A percentile compares a stretch with the other conserved stretches of the same genome.
Evolutionary conservation across 2,329 filamentous ascomycete genomes (phyloP).

Genomic region (Chrysoporthe deuterocubensis): DNA sequence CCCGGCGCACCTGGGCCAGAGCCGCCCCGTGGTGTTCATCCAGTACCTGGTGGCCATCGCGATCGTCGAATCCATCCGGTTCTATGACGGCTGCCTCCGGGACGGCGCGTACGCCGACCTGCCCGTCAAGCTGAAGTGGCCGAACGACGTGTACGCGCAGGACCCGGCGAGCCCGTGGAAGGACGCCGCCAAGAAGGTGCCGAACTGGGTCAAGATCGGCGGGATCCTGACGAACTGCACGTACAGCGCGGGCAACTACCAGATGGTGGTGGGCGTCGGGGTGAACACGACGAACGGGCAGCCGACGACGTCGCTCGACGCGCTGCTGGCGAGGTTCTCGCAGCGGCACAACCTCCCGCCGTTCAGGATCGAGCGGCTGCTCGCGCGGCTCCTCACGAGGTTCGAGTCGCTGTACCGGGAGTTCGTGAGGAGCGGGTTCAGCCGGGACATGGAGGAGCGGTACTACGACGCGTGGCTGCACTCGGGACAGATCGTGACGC

Average conservation of each 20-base stretch:
- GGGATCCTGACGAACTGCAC: conserved; percentile 90
- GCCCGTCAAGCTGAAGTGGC: conserved; percentile 92
- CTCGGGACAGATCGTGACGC: conserved; percentile 68
- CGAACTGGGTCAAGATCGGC: conserved; percentile 82
- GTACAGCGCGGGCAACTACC: conserved; percentile 77
- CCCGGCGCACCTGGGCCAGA: conserved; percentile 69
- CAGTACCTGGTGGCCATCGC: conserved; percentile 93
- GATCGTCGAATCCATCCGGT: conserved; percentile 79
- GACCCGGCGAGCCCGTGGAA: conserved; percentile 54
- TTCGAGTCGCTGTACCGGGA: conserved; percentile 78
- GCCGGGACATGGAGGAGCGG: conserved; percentile 68
- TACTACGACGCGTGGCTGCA: conserved; percentile 92
- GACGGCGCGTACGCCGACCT: conserved; percentile 63
- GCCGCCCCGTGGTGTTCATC: conserved; percentile 85
- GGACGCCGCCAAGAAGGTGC: conserved; percentile 33
- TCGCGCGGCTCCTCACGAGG: conserved; percentile 77
- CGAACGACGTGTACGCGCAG: conserved; percentile 83
- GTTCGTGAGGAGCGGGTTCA: conserved; percentile 79
- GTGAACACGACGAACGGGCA: conserved; percentile 83
- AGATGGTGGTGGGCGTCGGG: conserved; percentile 84
- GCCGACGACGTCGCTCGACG: conserved; percentile 85
- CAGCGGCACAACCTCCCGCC: conserved; percentile 48
- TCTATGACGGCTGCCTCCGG: conserved; percentile 60
- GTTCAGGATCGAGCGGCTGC: conserved; percentile 76
- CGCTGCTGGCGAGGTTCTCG: conserved; percentile 58